phyloP scores from a whole-genome alignment of 2,329 filamentous ascomycete genomes.

The Aurifilum marmelostoma region DNA sequence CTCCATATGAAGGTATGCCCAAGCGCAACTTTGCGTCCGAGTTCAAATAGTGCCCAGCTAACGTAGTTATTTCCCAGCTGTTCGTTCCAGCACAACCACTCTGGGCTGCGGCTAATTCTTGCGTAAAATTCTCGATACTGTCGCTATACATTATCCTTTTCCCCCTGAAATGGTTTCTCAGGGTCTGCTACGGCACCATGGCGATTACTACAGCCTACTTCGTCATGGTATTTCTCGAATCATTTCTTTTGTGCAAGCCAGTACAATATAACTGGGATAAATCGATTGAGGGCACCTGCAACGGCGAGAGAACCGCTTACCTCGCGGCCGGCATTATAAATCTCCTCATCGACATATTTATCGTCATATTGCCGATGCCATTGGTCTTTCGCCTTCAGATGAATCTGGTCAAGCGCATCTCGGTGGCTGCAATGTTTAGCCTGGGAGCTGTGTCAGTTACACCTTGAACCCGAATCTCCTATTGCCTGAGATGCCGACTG shows the following conservation, averaged over 20 bases:
- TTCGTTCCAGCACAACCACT: not conserved
- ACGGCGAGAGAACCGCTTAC: not conserved
- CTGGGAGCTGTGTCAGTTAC: not conserved
- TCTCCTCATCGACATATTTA: not conserved
- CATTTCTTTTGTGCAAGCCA: not conserved
- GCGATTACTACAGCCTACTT: not conserved
- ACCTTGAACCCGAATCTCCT: not conserved
- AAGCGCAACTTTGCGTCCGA: too few relatives aligned
- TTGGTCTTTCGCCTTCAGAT: not conserved
- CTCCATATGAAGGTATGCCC: too few relatives aligned
- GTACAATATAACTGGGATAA: conserved; percentile 14
- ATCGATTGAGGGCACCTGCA: not conserved
- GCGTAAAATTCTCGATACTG: not conserved
- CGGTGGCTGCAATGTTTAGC: not conserved
- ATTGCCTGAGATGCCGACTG: too few relatives aligned
- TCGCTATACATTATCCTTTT: not conserved
- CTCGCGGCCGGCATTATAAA: not conserved
- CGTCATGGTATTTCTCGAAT: not conserved
- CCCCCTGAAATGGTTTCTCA: not conserved
- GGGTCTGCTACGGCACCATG: not conserved
- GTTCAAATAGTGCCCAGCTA: too few relatives aligned
- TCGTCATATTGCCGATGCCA: not conserved
- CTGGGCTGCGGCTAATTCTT: conserved; percentile 6
- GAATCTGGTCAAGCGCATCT: not conserved
- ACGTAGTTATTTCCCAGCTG: too few relatives aligned